These are phyloP conservation scores for Aspergillus sclerotioniger DNA, from an alignment of 495 filamentous ascomycete species.

Conservation along the genomic window DNA sequence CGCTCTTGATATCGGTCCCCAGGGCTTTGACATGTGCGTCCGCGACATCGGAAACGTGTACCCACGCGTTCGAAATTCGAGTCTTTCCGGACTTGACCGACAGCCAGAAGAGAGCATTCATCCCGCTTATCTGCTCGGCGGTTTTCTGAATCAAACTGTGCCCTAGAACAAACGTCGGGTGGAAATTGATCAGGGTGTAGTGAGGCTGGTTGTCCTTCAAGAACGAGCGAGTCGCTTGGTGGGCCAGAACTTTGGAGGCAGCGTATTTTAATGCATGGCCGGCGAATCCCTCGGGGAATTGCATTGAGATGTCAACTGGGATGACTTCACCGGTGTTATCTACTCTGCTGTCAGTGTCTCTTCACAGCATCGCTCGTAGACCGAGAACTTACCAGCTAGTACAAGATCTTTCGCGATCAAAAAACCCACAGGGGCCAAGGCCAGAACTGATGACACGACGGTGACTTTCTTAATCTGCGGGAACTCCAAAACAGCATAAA, in stretches of 20 bases:
- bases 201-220: conserved; percentile 15
- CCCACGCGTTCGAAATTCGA: conserved; percentile 13
- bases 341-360: conserved; percentile 1
- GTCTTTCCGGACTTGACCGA: conserved; percentile 2
- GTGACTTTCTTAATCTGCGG: conserved; percentile 38
- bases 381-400: neutral
- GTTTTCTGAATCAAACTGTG: conserved; percentile 13
- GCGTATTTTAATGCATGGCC: conserved; percentile 16
- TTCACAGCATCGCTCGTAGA: neutral
- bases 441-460: conserved; percentile 40
- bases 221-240: conserved; percentile 28
- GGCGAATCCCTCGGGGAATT: neutral
- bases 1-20: neutral
- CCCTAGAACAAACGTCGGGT: conserved; percentile 20
- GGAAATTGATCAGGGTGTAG: conserved; percentile 18
- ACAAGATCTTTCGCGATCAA: neutral
- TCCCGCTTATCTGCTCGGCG: conserved; percentile 10
- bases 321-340: conserved; percentile 12
- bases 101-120: conserved; percentile 15
- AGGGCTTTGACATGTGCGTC: conserved; percentile 20
- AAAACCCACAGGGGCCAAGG: conserved; percentile 23
- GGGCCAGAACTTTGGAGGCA: conserved; percentile 27
- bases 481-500: conserved; percentile 34
- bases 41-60: conserved; percentile 21
- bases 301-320: conserved; percentile 1